Percentiles rank a stretch among this genome's conserved stretches.
Evolutionary conservation across 169 alveolate species (phyloP).

Genomic region (Eimeria necatrix): DNA sequence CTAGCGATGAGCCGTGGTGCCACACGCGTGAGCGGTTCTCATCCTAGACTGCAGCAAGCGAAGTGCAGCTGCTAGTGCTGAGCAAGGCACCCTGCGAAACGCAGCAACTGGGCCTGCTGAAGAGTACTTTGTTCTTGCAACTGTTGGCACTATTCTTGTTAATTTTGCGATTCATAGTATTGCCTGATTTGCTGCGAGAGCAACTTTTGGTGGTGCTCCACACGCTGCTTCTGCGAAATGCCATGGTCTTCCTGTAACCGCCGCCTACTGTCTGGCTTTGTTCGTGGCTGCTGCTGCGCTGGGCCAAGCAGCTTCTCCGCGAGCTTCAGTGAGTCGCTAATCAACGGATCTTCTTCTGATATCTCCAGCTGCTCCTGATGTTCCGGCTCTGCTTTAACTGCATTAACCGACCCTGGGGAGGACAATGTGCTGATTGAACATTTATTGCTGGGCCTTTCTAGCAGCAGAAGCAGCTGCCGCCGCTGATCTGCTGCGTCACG

Average conservation of each 20-base stretch:
- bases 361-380: conserved; percentile 27
- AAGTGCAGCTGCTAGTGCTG: too few relatives aligned
- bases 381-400: background rate
- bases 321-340: background rate
- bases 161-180: background rate
- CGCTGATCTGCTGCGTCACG: conserved; percentile 28
- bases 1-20: too few relatives aligned
- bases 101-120: too few relatives aligned
- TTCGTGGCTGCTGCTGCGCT: background rate
- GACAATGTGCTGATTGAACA: background rate
- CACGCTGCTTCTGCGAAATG: conserved; percentile 19
- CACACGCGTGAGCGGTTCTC: too few relatives aligned
- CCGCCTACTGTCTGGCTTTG: background rate
- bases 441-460: conserved; percentile 25
- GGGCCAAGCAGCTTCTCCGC: conserved; percentile 68
- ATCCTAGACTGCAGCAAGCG: too few relatives aligned
- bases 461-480: conserved; percentile 49
- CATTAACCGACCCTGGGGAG: background rate
- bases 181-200: conserved; percentile 48
- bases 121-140: background rate
- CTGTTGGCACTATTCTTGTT: background rate
- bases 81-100: too few relatives aligned
- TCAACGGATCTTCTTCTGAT: conserved; percentile 15
- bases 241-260: conserved; percentile 11
- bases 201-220: conserved; percentile 36